Evolutionary conservation across 331 rosid species (phyloP).

Genomic region (Malus hybrid): DNA sequence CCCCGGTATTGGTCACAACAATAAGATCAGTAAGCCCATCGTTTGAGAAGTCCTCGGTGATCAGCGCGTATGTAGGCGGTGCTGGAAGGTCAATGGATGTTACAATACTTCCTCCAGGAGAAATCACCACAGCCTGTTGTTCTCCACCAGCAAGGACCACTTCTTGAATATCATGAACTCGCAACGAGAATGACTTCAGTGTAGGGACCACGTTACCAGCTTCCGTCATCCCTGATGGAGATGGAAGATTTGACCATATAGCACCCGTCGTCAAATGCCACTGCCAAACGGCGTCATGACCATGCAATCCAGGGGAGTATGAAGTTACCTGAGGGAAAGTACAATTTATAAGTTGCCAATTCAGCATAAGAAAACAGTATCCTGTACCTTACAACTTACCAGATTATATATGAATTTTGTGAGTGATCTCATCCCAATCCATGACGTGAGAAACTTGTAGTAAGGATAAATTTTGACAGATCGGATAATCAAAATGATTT

Average conservation of each 20-base stretch:
- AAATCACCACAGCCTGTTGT: constrained; percentile 83
- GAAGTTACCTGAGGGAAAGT: constrained; percentile 64
- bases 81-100: constrained; percentile 76
- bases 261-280: constrained; percentile 90
- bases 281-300: constrained; percentile 89
- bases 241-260: constrained; percentile 93
- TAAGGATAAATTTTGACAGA: no score
- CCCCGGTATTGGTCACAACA: constrained; percentile 73
- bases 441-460: neutral
- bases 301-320: constrained; percentile 86
- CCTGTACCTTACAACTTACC: neutral
- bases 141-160: constrained; percentile 93
- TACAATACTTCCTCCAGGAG: constrained; percentile 77
- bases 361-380: constrained; percentile 1
- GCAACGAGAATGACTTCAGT: constrained; percentile 68
- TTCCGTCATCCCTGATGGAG: constrained; percentile 96
- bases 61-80: constrained; percentile 72
- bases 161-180: constrained; percentile 50
- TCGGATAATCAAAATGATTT: no score
- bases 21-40: constrained; percentile 92
- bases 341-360: neutral
- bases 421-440: neutral
- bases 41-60: constrained; percentile 84
- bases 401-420: neutral
- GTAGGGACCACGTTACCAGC: constrained; percentile 77